Evolutionary conservation across 441 rosid species (phyloP), one percentile per base, ranked within the genome.

Genomic region (Brassica hybrid): DNA sequence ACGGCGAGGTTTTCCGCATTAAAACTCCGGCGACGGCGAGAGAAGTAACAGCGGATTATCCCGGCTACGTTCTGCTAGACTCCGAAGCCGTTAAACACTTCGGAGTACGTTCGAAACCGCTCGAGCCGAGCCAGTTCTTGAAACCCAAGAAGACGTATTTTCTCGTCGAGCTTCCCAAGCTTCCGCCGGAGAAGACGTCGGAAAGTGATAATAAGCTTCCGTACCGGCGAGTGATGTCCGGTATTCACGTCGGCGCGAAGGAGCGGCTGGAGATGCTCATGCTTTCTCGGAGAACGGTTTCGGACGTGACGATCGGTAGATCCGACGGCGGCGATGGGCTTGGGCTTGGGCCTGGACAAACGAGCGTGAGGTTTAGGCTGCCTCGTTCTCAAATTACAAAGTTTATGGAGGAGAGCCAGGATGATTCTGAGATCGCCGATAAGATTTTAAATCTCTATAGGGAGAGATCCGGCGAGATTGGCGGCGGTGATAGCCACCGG

Each of bases 231-330:
- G 90, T 74, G 1, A 75, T 81, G 61, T 88, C 95, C 0, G 86
- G 83, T 1, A 82, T 88, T 7, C 86, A 83, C 61, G 85, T 90
- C 76, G 83, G 85, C 3, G 95, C 94, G 4, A 86, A 87, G 82
- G 94, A 90, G 57, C 34, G 91, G 84, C 80, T 88, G 25, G 92
- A 88, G 66, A 77, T 79, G 70, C 77, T 90, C 75, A 87, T 85
- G 94, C 75, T 90, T 10, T 86, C 91, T 1, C 76, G 92, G 73
- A 84, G 90, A 76, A 68, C 92, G 1, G 87, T 73, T 7, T 88
- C 92, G 0, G 91, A 88, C 75, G 82, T 90, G 4, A 8, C 85
- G 14, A 8, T 63, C 3, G 85, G 27, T 3, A 71, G 85, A 69
- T 81, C 80, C 0, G 54, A 73, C 12, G 25, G 79, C 7, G 63